Conservation (phyloP, 768 basidiomycete genomes). For the Artomyces pyxidatus region DNA sequence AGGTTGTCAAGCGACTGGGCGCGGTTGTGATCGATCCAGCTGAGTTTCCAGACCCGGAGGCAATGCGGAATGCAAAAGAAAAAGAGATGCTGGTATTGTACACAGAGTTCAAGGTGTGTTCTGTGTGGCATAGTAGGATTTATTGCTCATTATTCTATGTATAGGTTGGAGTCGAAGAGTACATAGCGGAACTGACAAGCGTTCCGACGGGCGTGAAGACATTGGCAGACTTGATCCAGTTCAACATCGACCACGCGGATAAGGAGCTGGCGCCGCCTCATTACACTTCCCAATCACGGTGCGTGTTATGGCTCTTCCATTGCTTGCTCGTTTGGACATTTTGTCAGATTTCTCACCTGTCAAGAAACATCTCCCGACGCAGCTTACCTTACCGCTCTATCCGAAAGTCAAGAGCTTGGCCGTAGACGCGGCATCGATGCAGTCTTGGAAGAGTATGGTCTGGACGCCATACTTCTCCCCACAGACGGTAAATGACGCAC, state of each 20-base stretch:
- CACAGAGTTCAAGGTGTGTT: conserved; percentile 49
- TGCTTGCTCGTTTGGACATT: background rate
- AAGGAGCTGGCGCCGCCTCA: conserved; percentile 36
- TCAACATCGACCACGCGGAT: conserved; percentile 43
- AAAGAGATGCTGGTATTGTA: conserved; percentile 46
- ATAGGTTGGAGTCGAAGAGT: conserved; percentile 30
- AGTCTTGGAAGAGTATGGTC: conserved; percentile 33
- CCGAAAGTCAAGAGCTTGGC: conserved; percentile 25
- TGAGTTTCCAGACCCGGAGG: too few species aligned
- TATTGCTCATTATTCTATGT: background rate
- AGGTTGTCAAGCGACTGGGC: conserved; percentile 30
- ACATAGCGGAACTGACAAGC: conserved; percentile 35
- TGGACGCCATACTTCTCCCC: conserved; percentile 49
- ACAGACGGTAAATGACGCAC: conserved; percentile 17
- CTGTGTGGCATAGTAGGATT: background rate
- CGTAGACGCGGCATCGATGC: conserved; percentile 48
- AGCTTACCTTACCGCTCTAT: conserved; percentile 36
- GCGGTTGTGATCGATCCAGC: conserved; percentile 54
- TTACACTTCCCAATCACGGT: conserved; percentile 28
- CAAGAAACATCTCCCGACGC: conserved; percentile 5
- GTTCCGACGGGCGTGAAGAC: conserved; percentile 50
- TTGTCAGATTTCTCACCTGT: background rate
- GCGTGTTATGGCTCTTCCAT: conserved; percentile 2
- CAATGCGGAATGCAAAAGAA: conserved; percentile 45
- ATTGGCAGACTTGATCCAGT: conserved; percentile 50